Base-by-base conservation (phyloP, 495 filamentous ascomycete species). In the Penicillium roqueforti region DNA sequence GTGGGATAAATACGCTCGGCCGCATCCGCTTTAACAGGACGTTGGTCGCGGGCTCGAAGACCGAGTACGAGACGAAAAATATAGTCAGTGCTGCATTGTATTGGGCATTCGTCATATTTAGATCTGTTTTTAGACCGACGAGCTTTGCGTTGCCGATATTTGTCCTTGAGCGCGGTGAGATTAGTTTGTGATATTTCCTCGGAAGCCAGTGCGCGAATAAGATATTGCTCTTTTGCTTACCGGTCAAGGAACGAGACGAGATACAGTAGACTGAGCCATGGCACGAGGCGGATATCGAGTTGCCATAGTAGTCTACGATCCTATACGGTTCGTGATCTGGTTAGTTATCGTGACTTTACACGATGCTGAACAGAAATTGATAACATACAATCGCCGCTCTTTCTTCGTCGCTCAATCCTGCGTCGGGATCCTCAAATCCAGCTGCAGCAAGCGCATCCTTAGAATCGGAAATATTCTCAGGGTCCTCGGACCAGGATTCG, bases 71-170 rank as follows among this genome's bases (percentile, higher is more conserved):
- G 23, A 95, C 80, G 76, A 97, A 97, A 73, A 96, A 97, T 61
- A 96, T 87, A 32, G 86, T 86, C 1, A 96, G 79, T 4, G 84
- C 76, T 9, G 79, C 78, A 66, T 92, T 95, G 71, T 91, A 97
- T 62, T 92, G 83, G 18, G 76, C 70, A 36, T 80, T 70, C 4
- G 76, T 81, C 75, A 95, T 83, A 23, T 74, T 37, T 3, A 95
- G 76, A 53, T 85, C 80, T 11, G 75, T 67, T n/a, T 79, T 56
- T 2, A 96, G 74, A 31, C 87, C 85, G 43, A 83, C 87, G 44
- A 95, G 82, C 61, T 90, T 92, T 8, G 91, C 91, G 73, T 96
- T 96, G 51, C 92, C 91, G 49, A 93, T 89, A 66, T 88, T 90
- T 25, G 83, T 86, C 25, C 84, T 78, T 64, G 77, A 79, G 20